Evolutionary conservation across 805 yeast genomes (phyloP), one percentile per base, ranked within the genome.

Genomic region (Teunomyces aglyptinius): DNA sequence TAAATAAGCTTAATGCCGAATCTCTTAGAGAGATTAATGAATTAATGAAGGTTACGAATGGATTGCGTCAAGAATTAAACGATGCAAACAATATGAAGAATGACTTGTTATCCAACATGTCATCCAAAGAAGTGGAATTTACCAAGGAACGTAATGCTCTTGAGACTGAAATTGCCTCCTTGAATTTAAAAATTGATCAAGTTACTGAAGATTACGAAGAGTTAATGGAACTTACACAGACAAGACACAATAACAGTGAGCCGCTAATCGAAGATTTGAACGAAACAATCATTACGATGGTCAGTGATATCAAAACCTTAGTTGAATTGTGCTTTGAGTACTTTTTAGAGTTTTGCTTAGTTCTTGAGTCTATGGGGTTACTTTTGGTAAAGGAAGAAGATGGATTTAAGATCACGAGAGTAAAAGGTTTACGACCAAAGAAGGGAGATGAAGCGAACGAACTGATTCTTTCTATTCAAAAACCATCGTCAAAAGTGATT

Each of bases 341-440:
- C 43, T 66, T 83, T 48, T 58, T 73, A 4, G 77, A 71, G 41
- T 63, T 69, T 35, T 83, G 91, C 48, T 68, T 77, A 41, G 67
- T 85, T 3, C 67, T 88, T 27, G 95, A 87, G 58, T 75, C 85
- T 3, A 82, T 90, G 73, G 97, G 97, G 0, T 70, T 90, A 40
- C 73, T 89, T 31, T 73, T 87, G 41, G 71, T 78, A 2, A 73
- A 73, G 42, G 63, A 63, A 8, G 47, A 45, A 12, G 67, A 71
- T 13, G 69, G 64, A 7, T 69, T 75, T 36, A 75, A 75, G 43
- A 80, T 87, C 24, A 82, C 82, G 41, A 75, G 97, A 49, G 97
- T 89, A 3, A 87, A 87, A 59, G 97, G 97, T 0, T 67, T 87
- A 50, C 72, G 82, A 50, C 76, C 78, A 41, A 77, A 73, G 45